Evolutionary conservation across 352 stramenopile species (phyloP).

Genomic region (Phytopythium aichiense): DNA sequence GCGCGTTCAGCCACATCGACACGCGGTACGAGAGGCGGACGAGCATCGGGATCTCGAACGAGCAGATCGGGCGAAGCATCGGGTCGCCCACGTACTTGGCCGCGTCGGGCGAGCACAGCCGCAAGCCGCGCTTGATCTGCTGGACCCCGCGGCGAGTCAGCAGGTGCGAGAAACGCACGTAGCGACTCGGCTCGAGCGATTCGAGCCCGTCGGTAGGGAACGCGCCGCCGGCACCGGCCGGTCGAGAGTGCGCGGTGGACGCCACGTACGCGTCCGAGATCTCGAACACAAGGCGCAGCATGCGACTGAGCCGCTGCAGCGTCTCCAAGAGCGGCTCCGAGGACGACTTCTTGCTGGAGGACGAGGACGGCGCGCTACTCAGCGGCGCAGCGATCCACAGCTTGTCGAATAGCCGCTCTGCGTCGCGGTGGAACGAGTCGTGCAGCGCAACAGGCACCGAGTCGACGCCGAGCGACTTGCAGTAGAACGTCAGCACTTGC

Average conservation of each 20-base stretch:
- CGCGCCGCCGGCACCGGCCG: constrained; percentile 14
- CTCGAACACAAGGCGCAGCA: constrained; percentile 72
- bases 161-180: constrained; percentile 50
- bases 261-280: constrained; percentile 86
- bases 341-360: constrained; percentile 23
- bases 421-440: constrained; percentile 73
- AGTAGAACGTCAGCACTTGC: constrained; percentile 78
- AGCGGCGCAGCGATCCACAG: constrained; percentile 40
- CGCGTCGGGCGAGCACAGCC: constrained; percentile 67
- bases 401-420: constrained; percentile 83
- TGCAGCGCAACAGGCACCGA: constrained; percentile 63
- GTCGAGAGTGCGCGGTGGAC: constrained; percentile 60
- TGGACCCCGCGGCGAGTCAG: constrained; percentile 54
- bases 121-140: constrained; percentile 65
- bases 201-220: constrained; percentile 27
- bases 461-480: constrained; percentile 73
- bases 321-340: constrained; percentile 40
- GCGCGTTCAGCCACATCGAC: constrained; percentile 72
- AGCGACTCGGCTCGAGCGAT: constrained; percentile 58
- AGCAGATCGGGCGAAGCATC: constrained; percentile 83
- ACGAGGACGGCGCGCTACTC: constrained; percentile 12
- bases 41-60: constrained; percentile 71
- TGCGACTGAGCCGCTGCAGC: constrained; percentile 64
- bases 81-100: constrained; percentile 74
- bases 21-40: constrained; percentile 76